phyloP scores from a whole-genome alignment of 2,329 filamentous ascomycete genomes.

The Emmonsiellopsis sp. region DNA sequence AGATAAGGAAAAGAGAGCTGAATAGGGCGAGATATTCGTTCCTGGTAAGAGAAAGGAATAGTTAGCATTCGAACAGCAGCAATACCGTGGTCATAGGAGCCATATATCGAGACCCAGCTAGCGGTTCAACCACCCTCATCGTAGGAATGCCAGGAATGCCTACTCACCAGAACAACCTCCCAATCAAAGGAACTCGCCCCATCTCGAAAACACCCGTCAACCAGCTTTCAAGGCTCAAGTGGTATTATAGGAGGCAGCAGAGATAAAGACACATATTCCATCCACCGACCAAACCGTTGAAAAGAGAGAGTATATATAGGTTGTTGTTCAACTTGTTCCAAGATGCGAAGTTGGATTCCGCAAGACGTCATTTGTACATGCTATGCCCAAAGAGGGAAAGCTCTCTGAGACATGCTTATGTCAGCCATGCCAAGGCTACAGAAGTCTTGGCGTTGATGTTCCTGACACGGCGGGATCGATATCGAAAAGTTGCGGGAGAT shows the following conservation, averaged over 20 bases:
- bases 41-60: slow-evolving; percentile 33
- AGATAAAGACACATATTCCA: too few relatives aligned
- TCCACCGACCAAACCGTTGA: too few relatives aligned
- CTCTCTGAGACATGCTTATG: not conserved
- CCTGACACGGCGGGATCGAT: too few relatives aligned
- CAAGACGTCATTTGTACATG: slow-evolving; percentile 4
- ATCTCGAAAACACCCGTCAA: slow-evolving; percentile 16
- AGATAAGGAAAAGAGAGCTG: slow-evolving; percentile 72
- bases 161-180: slow-evolving; percentile 46
- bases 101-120: too few relatives aligned
- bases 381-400: not conserved
- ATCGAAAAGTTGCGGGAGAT: not conserved
- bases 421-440: not conserved
- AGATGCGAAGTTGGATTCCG: not conserved
- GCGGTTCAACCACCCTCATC: too few relatives aligned
- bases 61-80: not conserved
- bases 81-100: not conserved
- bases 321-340: not conserved
- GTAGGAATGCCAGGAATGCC: not conserved
- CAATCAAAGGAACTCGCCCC: slow-evolving; percentile 54
- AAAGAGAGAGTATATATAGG: not conserved
- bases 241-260: too few relatives aligned
- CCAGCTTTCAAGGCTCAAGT: not conserved
- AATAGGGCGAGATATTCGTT: slow-evolving; percentile 82
- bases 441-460: too few relatives aligned